phyloP scores from a whole-genome alignment of 306 rosid genomes.

The Senna tora region DNA sequence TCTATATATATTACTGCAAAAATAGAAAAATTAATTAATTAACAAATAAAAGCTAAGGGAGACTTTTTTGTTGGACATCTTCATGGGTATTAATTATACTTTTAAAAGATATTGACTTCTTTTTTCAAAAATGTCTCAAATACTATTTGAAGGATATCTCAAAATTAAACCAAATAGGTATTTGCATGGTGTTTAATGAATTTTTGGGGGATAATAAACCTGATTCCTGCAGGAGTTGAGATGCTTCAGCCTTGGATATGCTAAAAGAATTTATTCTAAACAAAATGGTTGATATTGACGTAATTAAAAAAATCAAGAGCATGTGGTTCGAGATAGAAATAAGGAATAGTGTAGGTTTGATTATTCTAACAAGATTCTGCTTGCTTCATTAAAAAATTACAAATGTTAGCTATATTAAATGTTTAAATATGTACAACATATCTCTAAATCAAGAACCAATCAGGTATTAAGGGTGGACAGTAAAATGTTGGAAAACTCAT shows the following conservation, averaged over 20 bases:
- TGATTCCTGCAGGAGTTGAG: neutral
- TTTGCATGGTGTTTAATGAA: neutral
- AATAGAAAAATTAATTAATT: too few relatives aligned
- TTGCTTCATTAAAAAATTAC: neutral
- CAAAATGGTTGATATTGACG: constrained; percentile 4
- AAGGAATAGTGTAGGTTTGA: constrained; percentile 12
- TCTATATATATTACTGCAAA: neutral
- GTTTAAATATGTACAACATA: too few relatives aligned
- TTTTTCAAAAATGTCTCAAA: neutral
- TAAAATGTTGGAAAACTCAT: neutral
- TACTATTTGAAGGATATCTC: neutral
- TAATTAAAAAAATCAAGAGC: constrained; percentile 24
- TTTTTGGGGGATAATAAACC: neutral
- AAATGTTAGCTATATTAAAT: neutral
- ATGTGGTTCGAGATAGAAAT: constrained; percentile 34
- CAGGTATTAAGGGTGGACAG: neutral
- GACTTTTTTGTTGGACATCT: too few relatives aligned
- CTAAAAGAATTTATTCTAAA: constrained; percentile 27
- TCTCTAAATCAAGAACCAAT: neutral
- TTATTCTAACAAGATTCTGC: constrained; percentile 3
- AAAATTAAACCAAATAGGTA: neutral
- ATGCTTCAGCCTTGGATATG: neutral
- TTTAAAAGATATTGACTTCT: neutral
- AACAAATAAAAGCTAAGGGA: too few relatives aligned
- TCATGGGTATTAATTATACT: too few relatives aligned